Conservation (phyloP, 148 eudicot species). For the Diospyros kaki region DNA sequence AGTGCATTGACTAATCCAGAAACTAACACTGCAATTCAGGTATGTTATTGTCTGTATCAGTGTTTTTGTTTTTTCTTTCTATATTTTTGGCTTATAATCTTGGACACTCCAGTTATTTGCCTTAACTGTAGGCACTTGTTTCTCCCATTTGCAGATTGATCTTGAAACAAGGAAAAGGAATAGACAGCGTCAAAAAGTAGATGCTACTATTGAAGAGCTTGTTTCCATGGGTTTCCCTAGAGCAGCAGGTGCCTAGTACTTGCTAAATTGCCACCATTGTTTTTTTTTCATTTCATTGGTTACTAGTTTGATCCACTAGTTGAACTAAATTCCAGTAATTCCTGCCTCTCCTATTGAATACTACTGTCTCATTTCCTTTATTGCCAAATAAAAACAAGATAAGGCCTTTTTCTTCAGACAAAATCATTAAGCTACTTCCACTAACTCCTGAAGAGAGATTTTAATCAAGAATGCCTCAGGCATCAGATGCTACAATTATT, state of each 20-base stretch:
- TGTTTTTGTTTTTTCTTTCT: background rate
- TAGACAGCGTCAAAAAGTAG: constrained; percentile 33
- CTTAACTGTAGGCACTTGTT: constrained; percentile 6
- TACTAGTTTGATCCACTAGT: background rate
- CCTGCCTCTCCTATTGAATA: background rate
- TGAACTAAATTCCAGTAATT: background rate
- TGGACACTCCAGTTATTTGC: too few species aligned
- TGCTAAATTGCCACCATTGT: background rate
- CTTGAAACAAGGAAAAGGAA: constrained; percentile 72
- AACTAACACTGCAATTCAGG: constrained; percentile 69
- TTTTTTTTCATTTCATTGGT: background rate
- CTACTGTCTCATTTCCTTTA: too few species aligned
- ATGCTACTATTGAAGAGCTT: constrained; percentile 46
- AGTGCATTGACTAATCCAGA: constrained; percentile 88
- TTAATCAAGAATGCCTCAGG: background rate
- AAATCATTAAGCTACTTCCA: background rate
- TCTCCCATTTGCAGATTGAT: constrained; percentile 45
- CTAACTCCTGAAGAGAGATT: background rate
- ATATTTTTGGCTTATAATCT: too few species aligned
- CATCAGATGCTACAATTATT: background rate
- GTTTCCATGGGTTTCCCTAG: constrained; percentile 62
- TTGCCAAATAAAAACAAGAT: background rate
- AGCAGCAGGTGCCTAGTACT: constrained; percentile 44
- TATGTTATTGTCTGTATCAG: constrained; percentile 16
- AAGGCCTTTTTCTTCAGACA: background rate